Conservation (phyloP, 306 rosid species). For the Canavalia gladiata region DNA sequence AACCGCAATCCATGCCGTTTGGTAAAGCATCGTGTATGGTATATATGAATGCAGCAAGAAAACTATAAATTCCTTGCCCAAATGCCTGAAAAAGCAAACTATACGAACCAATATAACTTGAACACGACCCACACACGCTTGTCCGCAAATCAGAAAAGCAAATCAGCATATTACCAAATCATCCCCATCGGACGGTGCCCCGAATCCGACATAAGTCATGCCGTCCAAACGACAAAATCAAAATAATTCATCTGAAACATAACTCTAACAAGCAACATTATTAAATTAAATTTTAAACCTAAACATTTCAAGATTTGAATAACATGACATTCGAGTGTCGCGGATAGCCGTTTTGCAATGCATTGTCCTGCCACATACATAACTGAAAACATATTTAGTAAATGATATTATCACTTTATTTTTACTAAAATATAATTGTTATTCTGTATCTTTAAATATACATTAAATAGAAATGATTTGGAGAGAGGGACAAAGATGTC, state of each 20-base stretch:
- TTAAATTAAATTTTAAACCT: neutral
- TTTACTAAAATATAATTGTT: too few species aligned
- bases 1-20: too few species aligned
- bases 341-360: neutral
- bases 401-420: too few species aligned
- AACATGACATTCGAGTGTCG: neutral
- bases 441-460: too few species aligned
- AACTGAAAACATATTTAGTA: neutral
- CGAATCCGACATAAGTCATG: neutral
- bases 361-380: neutral
- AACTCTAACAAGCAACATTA: neutral
- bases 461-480: neutral
- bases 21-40: neutral
- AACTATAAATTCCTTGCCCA: slow-evolving; percentile 47
- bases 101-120: neutral
- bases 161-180: slow-evolving; percentile 46
- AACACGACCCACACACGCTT: slow-evolving; percentile 14
- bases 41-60: slow-evolving; percentile 28
- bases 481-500: slow-evolving; percentile 51
- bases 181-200: slow-evolving; percentile 31
- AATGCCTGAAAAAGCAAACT: slow-evolving; percentile 34
- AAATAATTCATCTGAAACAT: neutral
- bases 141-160: slow-evolving; percentile 42
- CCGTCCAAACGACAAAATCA: neutral
- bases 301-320: slow-evolving; percentile 28